Evolutionary conservation across 1,284 basidiomycete species (phyloP).

Genomic region (Phenoliferia sp.): DNA sequence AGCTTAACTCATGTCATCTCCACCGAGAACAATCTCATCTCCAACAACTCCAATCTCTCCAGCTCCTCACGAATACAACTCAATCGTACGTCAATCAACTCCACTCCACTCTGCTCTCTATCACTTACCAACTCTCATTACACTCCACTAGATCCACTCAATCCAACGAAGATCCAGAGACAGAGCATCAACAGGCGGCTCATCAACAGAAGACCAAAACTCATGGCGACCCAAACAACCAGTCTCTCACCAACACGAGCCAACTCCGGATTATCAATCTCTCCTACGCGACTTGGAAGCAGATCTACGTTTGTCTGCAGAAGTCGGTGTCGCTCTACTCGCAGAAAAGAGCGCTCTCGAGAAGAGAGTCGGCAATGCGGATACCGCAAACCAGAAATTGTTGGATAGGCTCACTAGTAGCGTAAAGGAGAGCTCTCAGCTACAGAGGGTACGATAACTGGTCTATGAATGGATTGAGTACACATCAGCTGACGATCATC

Average conservation of each 20-base stretch:
- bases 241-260: no score
- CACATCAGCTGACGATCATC: not conserved
- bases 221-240: not conserved
- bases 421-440: slow-evolving; percentile 55
- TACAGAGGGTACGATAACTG: slow-evolving; percentile 57
- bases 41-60: not conserved
- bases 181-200: not conserved
- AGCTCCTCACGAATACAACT: not conserved
- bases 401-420: slow-evolving; percentile 44
- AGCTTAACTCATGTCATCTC: not conserved
- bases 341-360: slow-evolving; percentile 45
- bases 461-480: not conserved
- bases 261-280: not conserved
- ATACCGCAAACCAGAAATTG: slow-evolving; percentile 36
- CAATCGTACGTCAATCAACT: not conserved
- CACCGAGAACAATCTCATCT: not conserved
- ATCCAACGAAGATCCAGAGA: not conserved
- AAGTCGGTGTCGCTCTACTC: slow-evolving; percentile 85
- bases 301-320: slow-evolving; percentile 29
- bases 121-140: not conserved
- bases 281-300: slow-evolving; percentile 20
- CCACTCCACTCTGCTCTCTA: not conserved
- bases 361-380: slow-evolving; percentile 12
- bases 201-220: not conserved
- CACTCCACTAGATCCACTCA: not conserved